phyloP scores from a whole-genome alignment of 139 green algal species.

The Closterium sp. region DNA sequence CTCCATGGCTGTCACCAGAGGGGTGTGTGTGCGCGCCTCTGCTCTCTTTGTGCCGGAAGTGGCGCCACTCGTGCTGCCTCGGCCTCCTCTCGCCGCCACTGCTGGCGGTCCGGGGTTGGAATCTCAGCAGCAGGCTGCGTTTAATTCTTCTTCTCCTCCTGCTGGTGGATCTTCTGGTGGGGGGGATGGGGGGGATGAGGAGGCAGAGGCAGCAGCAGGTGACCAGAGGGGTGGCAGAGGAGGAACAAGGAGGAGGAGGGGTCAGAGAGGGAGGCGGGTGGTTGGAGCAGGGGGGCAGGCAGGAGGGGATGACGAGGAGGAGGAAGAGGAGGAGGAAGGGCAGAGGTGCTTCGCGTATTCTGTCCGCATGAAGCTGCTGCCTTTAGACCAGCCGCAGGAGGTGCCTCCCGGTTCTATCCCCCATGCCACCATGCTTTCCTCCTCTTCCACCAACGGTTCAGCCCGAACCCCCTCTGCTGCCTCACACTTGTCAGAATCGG shows the following conservation, averaged over 20 bases:
- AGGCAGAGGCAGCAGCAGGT: not conserved
- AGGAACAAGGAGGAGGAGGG: not conserved
- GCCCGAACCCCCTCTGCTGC: not conserved
- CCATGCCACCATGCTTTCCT: not conserved
- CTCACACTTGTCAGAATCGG: no score
- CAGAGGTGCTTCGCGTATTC: conserved; percentile 66
- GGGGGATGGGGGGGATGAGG: not conserved
- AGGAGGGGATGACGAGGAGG: not conserved
- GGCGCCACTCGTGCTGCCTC: not conserved
- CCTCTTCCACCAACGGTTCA: not conserved
- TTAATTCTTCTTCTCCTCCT: no score
- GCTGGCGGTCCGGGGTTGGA: no score
- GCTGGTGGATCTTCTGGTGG: not conserved
- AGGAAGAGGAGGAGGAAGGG: not conserved
- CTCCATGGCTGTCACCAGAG: conserved; percentile 56
- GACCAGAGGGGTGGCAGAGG: not conserved
- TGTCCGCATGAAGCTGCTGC: conserved; percentile 64
- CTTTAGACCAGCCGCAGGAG: not conserved
- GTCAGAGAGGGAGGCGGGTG: not conserved
- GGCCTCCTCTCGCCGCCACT: no score
- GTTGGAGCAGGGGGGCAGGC: not conserved
- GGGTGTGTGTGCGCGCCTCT: conserved; percentile 56
- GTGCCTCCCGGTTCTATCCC: not conserved
- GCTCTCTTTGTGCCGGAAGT: conserved; percentile 6
- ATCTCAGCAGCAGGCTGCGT: no score